Percentiles rank a stretch among this genome's conserved stretches.
phyloP scores from a whole-genome alignment of 768 basidiomycete genomes.

The Phylloporus arenicola region DNA sequence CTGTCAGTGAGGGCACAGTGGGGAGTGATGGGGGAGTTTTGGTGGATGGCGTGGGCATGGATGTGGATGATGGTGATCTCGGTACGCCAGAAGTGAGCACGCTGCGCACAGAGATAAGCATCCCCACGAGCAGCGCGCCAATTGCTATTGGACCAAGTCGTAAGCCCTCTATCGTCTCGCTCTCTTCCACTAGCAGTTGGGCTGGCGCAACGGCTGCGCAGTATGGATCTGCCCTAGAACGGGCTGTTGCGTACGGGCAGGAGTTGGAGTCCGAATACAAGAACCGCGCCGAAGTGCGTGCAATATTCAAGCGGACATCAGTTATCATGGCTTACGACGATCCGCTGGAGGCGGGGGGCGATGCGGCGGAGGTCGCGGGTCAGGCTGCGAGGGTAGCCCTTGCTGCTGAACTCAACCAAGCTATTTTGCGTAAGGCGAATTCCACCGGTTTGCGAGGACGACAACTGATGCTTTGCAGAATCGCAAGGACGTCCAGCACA shows the following conservation, averaged over 20 bases:
- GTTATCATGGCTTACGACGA: constrained; percentile 77
- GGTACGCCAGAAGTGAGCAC: constrained; percentile 7
- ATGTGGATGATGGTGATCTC: constrained; percentile 40
- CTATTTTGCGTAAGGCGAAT: constrained; percentile 63
- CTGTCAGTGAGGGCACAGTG: constrained; percentile 31
- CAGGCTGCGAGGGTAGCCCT: constrained; percentile 59
- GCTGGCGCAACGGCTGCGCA: constrained; percentile 29
- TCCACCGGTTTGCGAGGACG: neutral
- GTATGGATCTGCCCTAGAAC: constrained; percentile 56
- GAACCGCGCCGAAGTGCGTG: constrained; percentile 56
- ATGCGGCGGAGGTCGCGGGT: constrained; percentile 63
- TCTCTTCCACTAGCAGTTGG: constrained; percentile 22
- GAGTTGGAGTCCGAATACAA: constrained; percentile 64
- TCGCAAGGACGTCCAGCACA: constrained; percentile 70
- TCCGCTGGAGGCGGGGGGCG: constrained; percentile 61
- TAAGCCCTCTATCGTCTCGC: constrained; percentile 25
- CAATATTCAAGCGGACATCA: constrained; percentile 68
- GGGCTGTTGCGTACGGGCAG: constrained; percentile 72
- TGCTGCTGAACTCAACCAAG: constrained; percentile 74
- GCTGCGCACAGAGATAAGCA: constrained; percentile 6
- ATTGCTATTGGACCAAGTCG: constrained; percentile 29
- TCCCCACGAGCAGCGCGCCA: constrained; percentile 20
- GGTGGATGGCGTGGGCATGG: constrained; percentile 53
- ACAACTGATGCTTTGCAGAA: constrained; percentile 37
- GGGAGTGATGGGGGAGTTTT: constrained; percentile 40